Evolutionary conservation across 371 early-diverging fungal species (phyloP), one percentile per base, ranked within the genome.

Genomic region (Ordospora pajunii): DNA sequence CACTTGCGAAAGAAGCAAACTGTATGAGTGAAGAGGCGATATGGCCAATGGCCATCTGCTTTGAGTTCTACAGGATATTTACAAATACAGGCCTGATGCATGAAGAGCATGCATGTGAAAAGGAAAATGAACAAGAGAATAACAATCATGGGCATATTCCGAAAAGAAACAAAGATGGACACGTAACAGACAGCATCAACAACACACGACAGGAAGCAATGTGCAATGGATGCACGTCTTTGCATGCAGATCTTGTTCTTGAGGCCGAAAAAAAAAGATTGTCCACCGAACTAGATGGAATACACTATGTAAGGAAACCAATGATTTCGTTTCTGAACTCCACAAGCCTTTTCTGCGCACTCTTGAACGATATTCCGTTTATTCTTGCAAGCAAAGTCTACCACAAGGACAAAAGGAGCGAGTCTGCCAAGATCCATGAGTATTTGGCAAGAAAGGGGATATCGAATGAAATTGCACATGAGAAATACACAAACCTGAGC

Each of bases 361-460:
- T 73, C 12, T 22, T 51, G 17, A 54, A 73, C 37, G 73, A 73
- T 22, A 32, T 63, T 9, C 23, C 27, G 10, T 73, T 73, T 50
- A 51, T 73, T 14, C 7, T 58, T 12, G 48, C 50, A 27, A 48
- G 48, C 8, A 73, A 66, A 25, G 23, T 73, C 3, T 45, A 49
- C 27, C 46, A 53, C 17, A 73, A 65, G 37, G n/a, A 65, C 32
- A 66, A 64, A 43, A 51, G 44, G n/a, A 21, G 43, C 2, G 73
- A 73, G 42, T 42, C 22, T 49, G 14, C 9, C 27, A 73, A 43
- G 45, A 66, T 73, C 43, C 49, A 65, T 27, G 43, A 58, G 12
- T 64, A 48, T 37, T 40, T 73, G 27, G 73, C 73, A 45, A 64
- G 65, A 32, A 64, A 50, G 11, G 73, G 73, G 10, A 53, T 73